Evolutionary conservation across 1,284 basidiomycete species (phyloP).

Genomic region (Testicularia cyperi): DNA sequence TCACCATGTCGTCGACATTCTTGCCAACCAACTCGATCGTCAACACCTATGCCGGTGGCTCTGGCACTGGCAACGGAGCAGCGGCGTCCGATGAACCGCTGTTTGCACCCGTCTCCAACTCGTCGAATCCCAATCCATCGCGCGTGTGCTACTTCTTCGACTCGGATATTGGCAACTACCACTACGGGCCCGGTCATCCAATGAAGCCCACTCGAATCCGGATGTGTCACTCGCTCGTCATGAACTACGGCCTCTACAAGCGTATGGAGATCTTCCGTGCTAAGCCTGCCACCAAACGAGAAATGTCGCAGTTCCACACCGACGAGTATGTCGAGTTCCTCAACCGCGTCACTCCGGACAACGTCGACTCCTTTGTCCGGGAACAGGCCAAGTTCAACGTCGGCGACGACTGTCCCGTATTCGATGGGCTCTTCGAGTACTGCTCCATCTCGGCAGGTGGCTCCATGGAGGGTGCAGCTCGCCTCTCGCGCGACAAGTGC

Average conservation of each 20-base stretch:
- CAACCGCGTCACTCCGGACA: slow-evolving; percentile 77
- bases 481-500: slow-evolving; percentile 92
- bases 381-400: slow-evolving; percentile 96
- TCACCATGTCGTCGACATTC: slow-evolving; percentile 41
- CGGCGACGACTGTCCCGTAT: slow-evolving; percentile 95
- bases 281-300: slow-evolving; percentile 97
- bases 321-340: slow-evolving; percentile 92
- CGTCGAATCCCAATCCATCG: slow-evolving; percentile 31
- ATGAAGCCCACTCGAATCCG: slow-evolving; percentile 71
- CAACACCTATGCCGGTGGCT: slow-evolving; percentile 19
- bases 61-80: slow-evolving; percentile 1
- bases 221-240: slow-evolving; percentile 98
- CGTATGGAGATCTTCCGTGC: slow-evolving; percentile 69
- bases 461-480: slow-evolving; percentile 98
- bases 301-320: slow-evolving; percentile 93
- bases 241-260: slow-evolving; percentile 85
- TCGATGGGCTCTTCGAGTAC: slow-evolving; percentile 96
- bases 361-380: slow-evolving; percentile 82
- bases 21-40: slow-evolving; percentile 29
- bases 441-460: slow-evolving; percentile 98
- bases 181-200: slow-evolving; percentile 89
- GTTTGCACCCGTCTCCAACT: slow-evolving; percentile 39
- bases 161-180: slow-evolving; percentile 96
- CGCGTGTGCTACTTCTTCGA: slow-evolving; percentile 66
- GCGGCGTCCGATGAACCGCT: slow-evolving; percentile 24